Base-by-base conservation (phyloP, 208 protist species). In the Leishmania gerbilli region DNA sequence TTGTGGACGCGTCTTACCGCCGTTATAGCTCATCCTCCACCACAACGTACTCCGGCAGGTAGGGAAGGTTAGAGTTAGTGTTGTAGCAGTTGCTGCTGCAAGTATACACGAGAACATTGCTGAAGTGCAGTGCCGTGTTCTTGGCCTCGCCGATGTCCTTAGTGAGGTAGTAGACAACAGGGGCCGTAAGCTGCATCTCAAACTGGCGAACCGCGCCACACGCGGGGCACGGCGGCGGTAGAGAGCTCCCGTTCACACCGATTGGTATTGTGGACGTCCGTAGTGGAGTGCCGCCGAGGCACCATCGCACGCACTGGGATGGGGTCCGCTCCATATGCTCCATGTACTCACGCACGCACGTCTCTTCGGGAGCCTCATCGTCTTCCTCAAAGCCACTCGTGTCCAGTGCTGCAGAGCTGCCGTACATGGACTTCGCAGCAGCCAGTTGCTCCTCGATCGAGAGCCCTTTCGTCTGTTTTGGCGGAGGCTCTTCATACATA, bases 291-390 rank as follows among this genome's bases (percentile, higher is more conserved):
- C 90, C 90, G 37, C 84, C 91, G n/a, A 87, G 91, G 77, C 90
- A 93, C 93, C 95, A 98, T 42, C 95, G 90, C 76, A 98, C 88
- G 80, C 93, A 96, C 85, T 98, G 95, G 56, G 95, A 91, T 9
- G 93, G 92, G 58, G 80, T 82, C 62, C 79, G 80, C 76, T 90
- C 87, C 68, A 98, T 91, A 45, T 88, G 78, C 80, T 91, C 89
- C 81, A 98, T 89, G 84, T 95, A 98, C 84, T 95, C 93, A 49
- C 89, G 88, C 68, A 93, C 77, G 40, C 84, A 88, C 65, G 88
- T 85, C 55, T 98, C 95, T 53, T 83, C 82, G 17, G 89, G 77
- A 55, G 89, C 81, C 78, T 98, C 93, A 71, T 95, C 88, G 67
- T 96, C 93, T 56, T 92, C 89, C 79, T 96, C 95, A 40, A 91